Percentiles rank a stretch among this genome's conserved stretches.
Evolutionary conservation across 2,329 filamentous ascomycete species (phyloP).

Genomic region (Epichloe coenophiala): DNA sequence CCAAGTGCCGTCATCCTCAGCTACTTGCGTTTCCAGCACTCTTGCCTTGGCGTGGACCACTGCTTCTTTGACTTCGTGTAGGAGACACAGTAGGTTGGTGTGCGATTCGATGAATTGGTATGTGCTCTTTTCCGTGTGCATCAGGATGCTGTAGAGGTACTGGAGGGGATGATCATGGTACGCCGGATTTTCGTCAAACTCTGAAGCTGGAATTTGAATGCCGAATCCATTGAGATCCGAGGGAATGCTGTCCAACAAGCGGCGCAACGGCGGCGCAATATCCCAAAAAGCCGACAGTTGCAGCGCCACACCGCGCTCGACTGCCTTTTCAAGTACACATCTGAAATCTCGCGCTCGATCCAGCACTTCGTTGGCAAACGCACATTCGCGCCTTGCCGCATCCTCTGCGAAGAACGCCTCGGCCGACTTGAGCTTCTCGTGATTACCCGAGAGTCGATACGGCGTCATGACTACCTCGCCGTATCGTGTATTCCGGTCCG

Average conservation of each 20-base stretch:
- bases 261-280: slow-evolving; percentile 71
- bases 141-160: slow-evolving; percentile 75
- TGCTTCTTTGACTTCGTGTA: slow-evolving; percentile 80
- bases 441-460: slow-evolving; percentile 61
- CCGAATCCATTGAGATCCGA: slow-evolving; percentile 43
- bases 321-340: slow-evolving; percentile 68
- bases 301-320: slow-evolving; percentile 75
- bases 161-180: slow-evolving; percentile 75
- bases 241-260: slow-evolving; percentile 70
- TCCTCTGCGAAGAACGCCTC: slow-evolving; percentile 75
- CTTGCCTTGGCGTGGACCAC: slow-evolving; percentile 57
- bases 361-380: slow-evolving; percentile 58
- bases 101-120: slow-evolving; percentile 97
- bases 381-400: slow-evolving; percentile 53
- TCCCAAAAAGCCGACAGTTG: slow-evolving; percentile 97
- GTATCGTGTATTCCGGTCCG: slow-evolving; percentile 76
- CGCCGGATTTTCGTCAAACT: slow-evolving; percentile 74
- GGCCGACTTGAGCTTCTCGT: slow-evolving; percentile 67
- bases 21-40: slow-evolving; percentile 51
- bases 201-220: slow-evolving; percentile 63
- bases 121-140: slow-evolving; percentile 80
- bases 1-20: slow-evolving; percentile 22
- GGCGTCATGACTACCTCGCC: slow-evolving; percentile 71
- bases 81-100: slow-evolving; percentile 74
- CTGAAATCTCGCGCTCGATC: slow-evolving; percentile 65